phyloP scores from a whole-genome alignment of 768 basidiomycete species.

The Kwoniella dejecticola region DNA sequence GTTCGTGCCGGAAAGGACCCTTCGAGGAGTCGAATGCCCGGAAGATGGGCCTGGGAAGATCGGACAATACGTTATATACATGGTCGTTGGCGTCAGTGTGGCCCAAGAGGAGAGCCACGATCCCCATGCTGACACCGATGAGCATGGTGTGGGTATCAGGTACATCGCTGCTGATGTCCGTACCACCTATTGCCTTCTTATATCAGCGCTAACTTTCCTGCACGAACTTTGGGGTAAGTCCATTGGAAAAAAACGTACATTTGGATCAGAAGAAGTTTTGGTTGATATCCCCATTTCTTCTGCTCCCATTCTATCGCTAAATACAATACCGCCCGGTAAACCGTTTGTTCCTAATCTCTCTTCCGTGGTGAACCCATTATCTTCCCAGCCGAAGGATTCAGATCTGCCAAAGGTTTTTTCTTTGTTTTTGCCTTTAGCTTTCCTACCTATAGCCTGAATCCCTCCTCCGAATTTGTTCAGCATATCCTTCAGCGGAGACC shows the following conservation, averaged over 20 bases:
- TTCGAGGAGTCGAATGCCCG: slow-evolving; percentile 36
- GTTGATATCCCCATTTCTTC: slow-evolving; percentile 35
- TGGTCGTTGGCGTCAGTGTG: slow-evolving; percentile 23
- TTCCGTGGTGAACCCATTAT: slow-evolving; percentile 14
- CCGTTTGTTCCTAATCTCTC: slow-evolving; percentile 43
- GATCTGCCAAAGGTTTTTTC: slow-evolving; percentile 24
- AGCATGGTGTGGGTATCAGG: slow-evolving; percentile 46
- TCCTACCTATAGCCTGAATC: slow-evolving; percentile 36
- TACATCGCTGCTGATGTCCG: slow-evolving; percentile 42
- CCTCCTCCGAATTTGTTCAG: slow-evolving; percentile 42
- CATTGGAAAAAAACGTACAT: slow-evolving; percentile 8
- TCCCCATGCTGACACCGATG: slow-evolving; percentile 42
- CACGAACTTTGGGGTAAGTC: too few species aligned
- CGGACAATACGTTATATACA: slow-evolving; percentile 44
- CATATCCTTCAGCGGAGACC: slow-evolving; percentile 48
- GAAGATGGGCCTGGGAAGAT: slow-evolving; percentile 30
- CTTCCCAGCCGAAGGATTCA: slow-evolving; percentile 19
- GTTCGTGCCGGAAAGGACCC: slow-evolving; percentile 35
- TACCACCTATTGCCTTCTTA: slow-evolving; percentile 16
- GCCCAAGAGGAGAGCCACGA: slow-evolving; percentile 48
- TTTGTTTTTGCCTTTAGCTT: slow-evolving; percentile 36
- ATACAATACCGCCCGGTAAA: slow-evolving; percentile 48
- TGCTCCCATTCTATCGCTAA: slow-evolving; percentile 48
- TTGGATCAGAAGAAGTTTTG: slow-evolving; percentile 6
- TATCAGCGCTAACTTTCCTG: too few species aligned